Base-by-base conservation (phyloP, 108 stramenopile genomes). In the Craspedostauros australis region DNA sequence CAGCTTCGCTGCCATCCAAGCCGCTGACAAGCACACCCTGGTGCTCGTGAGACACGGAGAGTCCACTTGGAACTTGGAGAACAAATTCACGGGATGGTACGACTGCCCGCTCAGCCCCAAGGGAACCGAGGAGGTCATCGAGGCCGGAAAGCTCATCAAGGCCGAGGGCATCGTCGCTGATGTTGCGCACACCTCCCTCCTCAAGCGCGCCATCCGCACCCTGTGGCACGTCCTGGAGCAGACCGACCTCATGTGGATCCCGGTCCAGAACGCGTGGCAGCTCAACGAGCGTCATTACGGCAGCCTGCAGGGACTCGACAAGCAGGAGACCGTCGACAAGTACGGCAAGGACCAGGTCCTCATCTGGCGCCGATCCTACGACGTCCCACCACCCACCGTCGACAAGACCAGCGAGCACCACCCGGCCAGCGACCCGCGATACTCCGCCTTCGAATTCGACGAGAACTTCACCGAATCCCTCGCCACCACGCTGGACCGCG, bases 241-340 rank as follows among this genome's bases (percentile, higher is more conserved):
- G 53, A 58, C 79, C 30, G 84, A 91, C 50, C 72, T 91, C 46
- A 93, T 95, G 93, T 94, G 86, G 74, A 85, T 97, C 58, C 96
- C 96, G 20, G 84, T 95, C 53, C 57, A 70, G 39, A 81, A 81
- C 39, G 63, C 64, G 8, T 82, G 73, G 70, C 39, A 59, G 29
- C 86, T 99, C 41, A 99, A 99, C 71, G 99, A 99, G 71, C 73
- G 95, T 27, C 86, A 89, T 62, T 96, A 92, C 55, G 84, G 80
- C 50, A 91, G 79, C 14, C 77, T 96, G 4, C 89, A 94, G 69
- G 99, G 99, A 6, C 58, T 98, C 36, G 82, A 98, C 84, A 98
- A 98, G 69, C 88, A 98, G 64, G 84, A 98, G 66, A 97, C 97
- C 9, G 96, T 98, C 5, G 90, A 86, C 41, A 91, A 94, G 56